Conservation (phyloP, 176 grass and related monocot genomes). For the Bolboschoenus planiculmis region DNA sequence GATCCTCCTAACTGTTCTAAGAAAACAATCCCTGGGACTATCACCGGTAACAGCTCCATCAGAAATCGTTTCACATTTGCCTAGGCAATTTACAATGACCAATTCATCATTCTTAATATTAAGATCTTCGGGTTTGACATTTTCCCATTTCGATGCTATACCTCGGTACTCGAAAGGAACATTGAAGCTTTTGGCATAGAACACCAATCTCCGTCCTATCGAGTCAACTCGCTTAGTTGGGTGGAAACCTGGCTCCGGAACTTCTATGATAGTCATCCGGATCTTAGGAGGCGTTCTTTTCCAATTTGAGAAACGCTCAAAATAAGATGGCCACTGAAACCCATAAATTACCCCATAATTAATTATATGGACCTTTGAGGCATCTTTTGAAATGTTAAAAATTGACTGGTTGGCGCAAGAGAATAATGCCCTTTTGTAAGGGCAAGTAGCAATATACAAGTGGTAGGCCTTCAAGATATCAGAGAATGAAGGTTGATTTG, state of each 20-base stretch:
- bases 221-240: conserved; percentile 26
- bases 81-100: conserved; percentile 24
- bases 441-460: conserved; percentile 30
- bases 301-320: conserved; percentile 22
- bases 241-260: conserved; percentile 32
- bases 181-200: conserved; percentile 37
- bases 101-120: conserved; percentile 31
- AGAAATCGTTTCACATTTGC: conserved; percentile 20
- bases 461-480: conserved; percentile 22
- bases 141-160: conserved; percentile 29
- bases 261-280: conserved; percentile 36
- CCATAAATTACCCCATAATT: conserved; percentile 34
- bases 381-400: conserved; percentile 19
- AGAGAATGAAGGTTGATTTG: neutral
- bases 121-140: conserved; percentile 26
- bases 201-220: conserved; percentile 27
- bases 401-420: conserved; percentile 31
- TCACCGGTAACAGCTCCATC: conserved; percentile 20
- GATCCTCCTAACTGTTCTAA: conserved; percentile 31
- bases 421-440: conserved; percentile 18
- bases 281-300: conserved; percentile 21
- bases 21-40: conserved; percentile 31
- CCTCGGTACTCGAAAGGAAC: conserved; percentile 32
- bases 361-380: conserved; percentile 39
- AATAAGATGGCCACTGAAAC: conserved; percentile 41